These are phyloP conservation scores for Dryadomyces quercivorus DNA, from an alignment of 2,329 filamentous ascomycete genomes.

Conservation along the genomic window DNA sequence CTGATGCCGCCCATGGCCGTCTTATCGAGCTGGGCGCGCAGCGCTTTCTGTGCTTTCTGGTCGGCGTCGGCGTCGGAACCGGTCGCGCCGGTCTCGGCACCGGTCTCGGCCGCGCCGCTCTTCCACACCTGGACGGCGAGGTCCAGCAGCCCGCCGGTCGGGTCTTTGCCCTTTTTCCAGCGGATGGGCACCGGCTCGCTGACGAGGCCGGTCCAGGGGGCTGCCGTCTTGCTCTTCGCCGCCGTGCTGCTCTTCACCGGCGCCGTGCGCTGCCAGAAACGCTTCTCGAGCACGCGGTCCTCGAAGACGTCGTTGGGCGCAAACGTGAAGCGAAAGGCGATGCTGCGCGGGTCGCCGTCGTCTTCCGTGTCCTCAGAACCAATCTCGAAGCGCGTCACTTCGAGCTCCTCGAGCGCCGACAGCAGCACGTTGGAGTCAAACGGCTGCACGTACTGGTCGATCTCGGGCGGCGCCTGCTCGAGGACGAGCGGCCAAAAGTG, in stretches of 20 bases:
- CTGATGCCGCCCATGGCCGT: constrained; percentile 54
- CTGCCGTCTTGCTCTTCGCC: constrained; percentile 14
- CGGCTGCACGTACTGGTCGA: constrained; percentile 81
- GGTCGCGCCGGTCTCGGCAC: constrained; percentile 7
- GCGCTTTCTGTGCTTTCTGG: constrained; percentile 26
- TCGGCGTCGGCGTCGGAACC: too few species aligned
- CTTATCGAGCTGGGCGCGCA: constrained; percentile 35
- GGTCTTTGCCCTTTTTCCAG: constrained; percentile 78
- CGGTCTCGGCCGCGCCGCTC: constrained; percentile 27
- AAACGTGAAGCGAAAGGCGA: constrained; percentile 71
- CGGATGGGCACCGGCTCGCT: constrained; percentile 79
- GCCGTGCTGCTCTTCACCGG: background rate
- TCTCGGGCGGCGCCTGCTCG: constrained; percentile 71
- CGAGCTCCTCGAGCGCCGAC: constrained; percentile 52
- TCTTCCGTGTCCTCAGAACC: constrained; percentile 30
- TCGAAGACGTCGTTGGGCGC: constrained; percentile 71
- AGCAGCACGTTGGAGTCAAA: constrained; percentile 64
- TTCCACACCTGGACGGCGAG: constrained; percentile 58
- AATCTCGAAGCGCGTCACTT: constrained; percentile 72
- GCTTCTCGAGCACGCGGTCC: constrained; percentile 72
- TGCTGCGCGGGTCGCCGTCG: constrained; percentile 63
- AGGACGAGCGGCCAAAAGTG: constrained; percentile 95
- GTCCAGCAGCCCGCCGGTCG: constrained; percentile 69
- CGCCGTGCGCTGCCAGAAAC: constrained; percentile 63
- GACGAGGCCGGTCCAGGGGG: constrained; percentile 65